A percentile compares a stretch with the other conserved stretches of the same genome.
These are phyloP conservation scores for Collybiopsis confluens DNA, from an alignment of 768 basidiomycete species.

Conservation along the genomic window DNA sequence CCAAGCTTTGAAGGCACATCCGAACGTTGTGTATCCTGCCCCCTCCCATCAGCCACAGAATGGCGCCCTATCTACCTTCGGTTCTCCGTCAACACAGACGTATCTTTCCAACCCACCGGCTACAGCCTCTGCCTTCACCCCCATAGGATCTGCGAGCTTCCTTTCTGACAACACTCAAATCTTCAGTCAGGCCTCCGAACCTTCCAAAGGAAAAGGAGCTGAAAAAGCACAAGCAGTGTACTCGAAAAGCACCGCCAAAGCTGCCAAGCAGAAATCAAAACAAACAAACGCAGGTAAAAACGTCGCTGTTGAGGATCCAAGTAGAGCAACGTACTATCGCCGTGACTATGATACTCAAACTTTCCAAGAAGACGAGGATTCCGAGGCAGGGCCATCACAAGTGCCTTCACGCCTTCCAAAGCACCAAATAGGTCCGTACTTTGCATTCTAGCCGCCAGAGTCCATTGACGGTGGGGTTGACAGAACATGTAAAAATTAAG, in stretches of 20 bases:
- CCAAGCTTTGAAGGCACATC: not conserved
- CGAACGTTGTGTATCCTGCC: not conserved
- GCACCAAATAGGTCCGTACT: not conserved
- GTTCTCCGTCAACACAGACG: not conserved
- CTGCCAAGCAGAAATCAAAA: not conserved
- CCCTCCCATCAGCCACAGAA: not conserved
- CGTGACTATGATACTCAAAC: constrained; percentile 26
- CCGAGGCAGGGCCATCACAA: not conserved
- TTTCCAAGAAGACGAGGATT: not conserved
- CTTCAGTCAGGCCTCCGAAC: not conserved
- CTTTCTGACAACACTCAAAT: not conserved
- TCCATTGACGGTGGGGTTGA: not conserved
- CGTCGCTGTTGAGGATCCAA: not conserved
- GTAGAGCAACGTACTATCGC: constrained; percentile 21
- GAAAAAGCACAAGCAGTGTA: not conserved
- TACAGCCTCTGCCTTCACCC: not conserved
- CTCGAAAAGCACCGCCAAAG: not conserved
- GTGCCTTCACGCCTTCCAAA: not conserved
- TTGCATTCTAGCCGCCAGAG: not conserved
- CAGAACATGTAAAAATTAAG: not conserved
- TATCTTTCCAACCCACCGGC: not conserved
- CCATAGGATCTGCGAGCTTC: not conserved
- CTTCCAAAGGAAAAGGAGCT: not conserved
- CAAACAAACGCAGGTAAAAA: not conserved
- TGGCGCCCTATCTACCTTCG: not conserved